phyloP scores from a whole-genome alignment of 2,329 filamentous ascomycete species.

The Venturia asperata region DNA sequence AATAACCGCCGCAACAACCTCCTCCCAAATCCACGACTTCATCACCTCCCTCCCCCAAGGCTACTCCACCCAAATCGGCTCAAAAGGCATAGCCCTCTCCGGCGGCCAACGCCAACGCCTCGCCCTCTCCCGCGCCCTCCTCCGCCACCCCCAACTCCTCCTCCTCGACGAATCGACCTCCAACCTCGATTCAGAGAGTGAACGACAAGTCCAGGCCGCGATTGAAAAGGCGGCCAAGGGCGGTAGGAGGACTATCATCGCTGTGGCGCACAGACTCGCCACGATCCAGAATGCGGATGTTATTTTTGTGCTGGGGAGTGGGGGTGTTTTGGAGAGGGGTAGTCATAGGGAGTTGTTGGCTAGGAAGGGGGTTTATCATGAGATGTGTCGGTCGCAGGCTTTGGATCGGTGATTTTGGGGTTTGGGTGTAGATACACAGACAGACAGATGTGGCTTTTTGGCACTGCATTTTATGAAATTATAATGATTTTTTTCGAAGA shows the following conservation, averaged over 20 bases:
- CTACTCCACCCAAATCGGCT: slow-evolving; percentile 31
- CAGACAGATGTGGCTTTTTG: too few species aligned
- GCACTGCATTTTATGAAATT: too few species aligned
- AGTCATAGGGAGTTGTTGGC: slow-evolving; percentile 29
- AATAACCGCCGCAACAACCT: slow-evolving; percentile 29
- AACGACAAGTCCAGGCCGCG: slow-evolving; percentile 30
- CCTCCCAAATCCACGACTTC: slow-evolving; percentile 36
- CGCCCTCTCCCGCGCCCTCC: slow-evolving; percentile 29
- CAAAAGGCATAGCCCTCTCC: slow-evolving; percentile 30
- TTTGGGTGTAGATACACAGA: too few species aligned
- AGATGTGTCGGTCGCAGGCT: slow-evolving; percentile 36
- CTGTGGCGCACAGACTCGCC: slow-evolving; percentile 33
- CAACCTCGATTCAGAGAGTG: slow-evolving; percentile 29
- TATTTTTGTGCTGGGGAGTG: slow-evolving; percentile 32
- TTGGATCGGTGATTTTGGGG: slow-evolving; percentile 26
- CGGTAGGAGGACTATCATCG: slow-evolving; percentile 42
- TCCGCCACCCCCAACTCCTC: slow-evolving; percentile 29
- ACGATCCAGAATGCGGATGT: slow-evolving; percentile 34
- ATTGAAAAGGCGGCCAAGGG: slow-evolving; percentile 43
- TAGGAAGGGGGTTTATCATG: slow-evolving; percentile 30
- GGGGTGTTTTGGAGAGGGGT: slow-evolving; percentile 30
- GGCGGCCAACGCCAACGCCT: slow-evolving; percentile 34
- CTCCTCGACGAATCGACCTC: slow-evolving; percentile 33
- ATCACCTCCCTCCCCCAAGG: slow-evolving; percentile 37
- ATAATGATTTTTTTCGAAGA: too few species aligned